Base-by-base conservation (phyloP, 805 yeast species). In the Metschnikowia bowlesiae region DNA sequence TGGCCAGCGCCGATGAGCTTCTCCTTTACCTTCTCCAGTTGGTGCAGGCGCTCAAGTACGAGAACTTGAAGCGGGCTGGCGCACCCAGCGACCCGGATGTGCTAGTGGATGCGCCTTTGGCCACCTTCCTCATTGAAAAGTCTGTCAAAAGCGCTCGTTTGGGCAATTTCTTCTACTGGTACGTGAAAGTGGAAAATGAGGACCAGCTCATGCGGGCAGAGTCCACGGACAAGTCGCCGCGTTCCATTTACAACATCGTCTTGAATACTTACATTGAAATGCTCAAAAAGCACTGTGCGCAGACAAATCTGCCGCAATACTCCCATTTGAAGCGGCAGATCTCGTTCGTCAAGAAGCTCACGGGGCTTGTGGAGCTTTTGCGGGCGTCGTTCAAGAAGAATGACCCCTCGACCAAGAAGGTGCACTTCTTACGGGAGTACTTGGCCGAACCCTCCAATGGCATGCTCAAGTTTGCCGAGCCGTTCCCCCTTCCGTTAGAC, bases 121-220 rank as follows among this genome's bases (percentile, higher is more conserved):
- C 89, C 0, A 80, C 81, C 47, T 90, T 92, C 62, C 70, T 94
- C 38, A 84, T 91, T 39, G 82, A 82, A 29, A 75, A 92, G 42
- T 83, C 96, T 0, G 72, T 84, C 1, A 70, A 78, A 16, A 87
- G 85, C 62, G 78, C 79, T 18, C 72, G 79, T 16, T 71, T 95
- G 38, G 94, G 96, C 0, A 90, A 84, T 62, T 89, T 80, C 62
- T 82, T 95, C 53, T 91, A 89, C 65, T 94, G 99, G 98, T 89
- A 85, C 62, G 78, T 94, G 46, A 85, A 84, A 55, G 96, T 95
- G 1, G 97, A 92, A 61, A 80, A 85, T 31, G 89, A 85, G 59
- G 96, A 88, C 50, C 75, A 73, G 52, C 53, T 71, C 35, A 54
- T 44, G 46, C 32, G 54, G 31, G n/a, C 28, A 26, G 43, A 51